A percentile compares a stretch with the other conserved stretches of the same genome.
These are phyloP conservation scores for Hyphopichia fennica DNA, from an alignment of 1,139 yeast genomes.

Conservation along the genomic window DNA sequence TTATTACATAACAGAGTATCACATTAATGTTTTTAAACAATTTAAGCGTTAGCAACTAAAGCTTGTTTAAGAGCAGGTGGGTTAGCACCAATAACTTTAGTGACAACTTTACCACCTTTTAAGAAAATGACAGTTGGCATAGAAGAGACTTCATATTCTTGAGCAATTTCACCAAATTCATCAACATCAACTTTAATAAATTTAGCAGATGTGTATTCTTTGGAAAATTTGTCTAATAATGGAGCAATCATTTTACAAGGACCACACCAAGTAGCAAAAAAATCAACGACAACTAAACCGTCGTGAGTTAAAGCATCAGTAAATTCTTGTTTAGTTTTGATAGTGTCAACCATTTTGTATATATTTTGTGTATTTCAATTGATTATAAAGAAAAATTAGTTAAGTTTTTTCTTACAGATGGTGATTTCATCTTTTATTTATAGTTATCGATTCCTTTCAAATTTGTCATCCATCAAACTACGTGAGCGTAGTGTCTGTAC, in stretches of 20 bases:
- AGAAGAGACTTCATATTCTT: conserved; percentile 70
- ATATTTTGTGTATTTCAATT: neutral
- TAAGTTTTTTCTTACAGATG: neutral
- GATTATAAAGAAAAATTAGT: neutral
- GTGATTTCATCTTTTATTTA: neutral
- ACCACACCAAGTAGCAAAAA: conserved; percentile 91
- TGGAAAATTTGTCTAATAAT: conserved; percentile 60
- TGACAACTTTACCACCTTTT: conserved; percentile 72
- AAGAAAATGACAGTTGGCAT: conserved; percentile 88
- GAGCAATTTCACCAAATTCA: conserved; percentile 70
- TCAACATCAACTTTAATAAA: conserved; percentile 89
- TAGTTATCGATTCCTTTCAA: no score
- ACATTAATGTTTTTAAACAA: no score
- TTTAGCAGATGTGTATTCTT: conserved; percentile 49
- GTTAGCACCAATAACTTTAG: conserved; percentile 84
- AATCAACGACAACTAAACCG: conserved; percentile 77
- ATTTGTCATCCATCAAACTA: neutral
- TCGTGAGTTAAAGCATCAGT: conserved; percentile 52
- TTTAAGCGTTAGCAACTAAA: conserved; percentile 54
- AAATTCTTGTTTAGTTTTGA: conserved; percentile 60
- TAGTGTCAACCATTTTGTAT: conserved; percentile 36
- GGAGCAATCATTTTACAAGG: conserved; percentile 91
- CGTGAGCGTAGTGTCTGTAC: neutral
- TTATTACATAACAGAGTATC: neutral
- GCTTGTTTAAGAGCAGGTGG: conserved; percentile 77